Base-by-base conservation (phyloP, 2,329 filamentous ascomycete species). In the Paecilomyces sp. region DNA sequence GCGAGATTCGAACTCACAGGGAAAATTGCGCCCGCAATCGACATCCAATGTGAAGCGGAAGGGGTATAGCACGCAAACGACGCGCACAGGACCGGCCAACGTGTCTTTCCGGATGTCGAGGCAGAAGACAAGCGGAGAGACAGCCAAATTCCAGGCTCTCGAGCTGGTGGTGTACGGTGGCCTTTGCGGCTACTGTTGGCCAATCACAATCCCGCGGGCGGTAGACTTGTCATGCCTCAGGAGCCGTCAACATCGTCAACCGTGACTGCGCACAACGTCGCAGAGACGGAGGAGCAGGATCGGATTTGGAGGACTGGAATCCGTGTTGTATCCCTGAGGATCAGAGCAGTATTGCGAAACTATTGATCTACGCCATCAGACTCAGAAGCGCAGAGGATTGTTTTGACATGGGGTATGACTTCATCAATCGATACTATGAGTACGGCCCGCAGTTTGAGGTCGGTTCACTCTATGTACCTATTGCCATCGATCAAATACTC, bases 141-240 rank as follows among this genome's bases (percentile, higher is more conserved):
- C 31, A 52, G 41, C 55, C 24, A 50, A 31, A 55, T 52, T 58
- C 36, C 56, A 47, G 36, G 31, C 34, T 52, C 50, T 53, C 33
- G 31, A 52, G 52, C 11, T 67, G 65, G 66, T 69, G 69, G 69
- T 69, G 66, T 71, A 73, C 68, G 70, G 73, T 75, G 72, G 72
- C 72, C 73, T 74, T 72, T 71, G 71, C 63, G 66, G 65, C 63
- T 54, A 62, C 58, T 58, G 47, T 59, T 30, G 61, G 62, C 72
- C 72, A 75, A 75, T 75, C 72, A 74, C 62, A 61, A n/a, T 9
- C 41, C 33, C 33, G 50, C 41, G 56, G 13, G 28, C n/a, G 51
- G 55, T 50, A 55, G 65, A 64, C 66, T 61, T 64, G 66, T 58
- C 72, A 62, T 47, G 31, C 53, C 41, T 47, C 41, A 33, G 30